Conservation (phyloP, 2,329 filamentous ascomycete genomes). For the Paecilomyces fulvus region DNA sequence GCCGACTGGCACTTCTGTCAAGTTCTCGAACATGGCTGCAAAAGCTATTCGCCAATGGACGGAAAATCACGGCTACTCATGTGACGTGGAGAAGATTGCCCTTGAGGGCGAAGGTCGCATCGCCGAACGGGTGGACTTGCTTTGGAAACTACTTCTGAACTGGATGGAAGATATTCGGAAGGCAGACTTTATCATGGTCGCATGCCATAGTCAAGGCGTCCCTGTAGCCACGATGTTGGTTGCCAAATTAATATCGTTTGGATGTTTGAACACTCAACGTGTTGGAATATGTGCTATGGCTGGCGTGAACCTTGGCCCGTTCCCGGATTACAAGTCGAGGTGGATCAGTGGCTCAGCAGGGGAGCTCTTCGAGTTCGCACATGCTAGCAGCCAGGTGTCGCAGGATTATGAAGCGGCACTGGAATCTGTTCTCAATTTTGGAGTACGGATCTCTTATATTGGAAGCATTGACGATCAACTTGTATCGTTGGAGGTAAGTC, state of each 20-base stretch:
- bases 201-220: conserved; percentile 91
- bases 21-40: conserved; percentile 81
- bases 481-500: conserved; percentile 72
- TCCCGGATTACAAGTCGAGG: conserved; percentile 81
- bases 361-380: conserved; percentile 89
- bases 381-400: conserved; percentile 72
- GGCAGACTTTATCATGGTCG: conserved; percentile 85
- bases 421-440: conserved; percentile 64
- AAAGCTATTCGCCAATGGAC: conserved; percentile 79
- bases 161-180: conserved; percentile 85
- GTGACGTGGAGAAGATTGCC: conserved; percentile 87
- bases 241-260: conserved; percentile 84
- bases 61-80: conserved; percentile 60
- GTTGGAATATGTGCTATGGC: conserved; percentile 86
- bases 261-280: conserved; percentile 65
- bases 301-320: conserved; percentile 87
- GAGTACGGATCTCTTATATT: conserved; percentile 75
- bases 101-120: conserved; percentile 94
- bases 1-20: conserved; percentile 88
- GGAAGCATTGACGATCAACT: conserved; percentile 96
- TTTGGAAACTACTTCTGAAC: conserved; percentile 91
- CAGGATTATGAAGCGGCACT: conserved; percentile 71
- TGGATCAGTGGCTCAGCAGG: conserved; percentile 86
- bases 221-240: conserved; percentile 88
- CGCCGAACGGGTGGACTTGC: conserved; percentile 74